These are phyloP conservation scores for Neofusicoccum sp. DNA, from an alignment of 2,329 filamentous ascomycete species.

Conservation along the genomic window DNA sequence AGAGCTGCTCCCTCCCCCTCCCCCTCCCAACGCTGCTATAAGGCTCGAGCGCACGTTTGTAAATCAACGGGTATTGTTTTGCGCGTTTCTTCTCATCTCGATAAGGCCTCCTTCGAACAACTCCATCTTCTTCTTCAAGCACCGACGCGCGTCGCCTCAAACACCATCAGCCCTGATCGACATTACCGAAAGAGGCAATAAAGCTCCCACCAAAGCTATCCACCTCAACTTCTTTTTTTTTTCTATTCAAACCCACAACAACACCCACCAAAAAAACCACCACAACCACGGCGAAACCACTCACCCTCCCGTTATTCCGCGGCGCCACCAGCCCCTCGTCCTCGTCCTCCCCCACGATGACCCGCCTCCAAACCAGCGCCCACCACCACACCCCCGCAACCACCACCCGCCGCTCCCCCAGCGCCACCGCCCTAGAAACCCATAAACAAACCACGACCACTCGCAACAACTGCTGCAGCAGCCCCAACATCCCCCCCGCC, in stretches of 20 bases:
- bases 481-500: background rate
- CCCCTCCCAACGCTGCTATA: background rate
- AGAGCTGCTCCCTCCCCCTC: background rate
- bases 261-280: no score
- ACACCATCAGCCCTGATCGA: background rate
- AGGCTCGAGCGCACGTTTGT: background rate
- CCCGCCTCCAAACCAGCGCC: background rate
- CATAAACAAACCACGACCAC: background rate
- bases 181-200: conserved; percentile 10
- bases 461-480: background rate
- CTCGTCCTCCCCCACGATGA: background rate
- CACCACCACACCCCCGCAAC: conserved; percentile 7
- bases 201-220: background rate
- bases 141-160: background rate
- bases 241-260: no score
- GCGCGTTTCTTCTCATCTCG: background rate
- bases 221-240: no score
- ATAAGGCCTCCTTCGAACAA: no score
- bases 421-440: background rate
- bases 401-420: conserved; percentile 13
- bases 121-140: no score
- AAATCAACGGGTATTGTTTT: background rate
- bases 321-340: background rate
- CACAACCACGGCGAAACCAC: no score
- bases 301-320: no score